Base-by-base conservation (phyloP, 345 rosid genomes). In the Ceriops decandra region DNA sequence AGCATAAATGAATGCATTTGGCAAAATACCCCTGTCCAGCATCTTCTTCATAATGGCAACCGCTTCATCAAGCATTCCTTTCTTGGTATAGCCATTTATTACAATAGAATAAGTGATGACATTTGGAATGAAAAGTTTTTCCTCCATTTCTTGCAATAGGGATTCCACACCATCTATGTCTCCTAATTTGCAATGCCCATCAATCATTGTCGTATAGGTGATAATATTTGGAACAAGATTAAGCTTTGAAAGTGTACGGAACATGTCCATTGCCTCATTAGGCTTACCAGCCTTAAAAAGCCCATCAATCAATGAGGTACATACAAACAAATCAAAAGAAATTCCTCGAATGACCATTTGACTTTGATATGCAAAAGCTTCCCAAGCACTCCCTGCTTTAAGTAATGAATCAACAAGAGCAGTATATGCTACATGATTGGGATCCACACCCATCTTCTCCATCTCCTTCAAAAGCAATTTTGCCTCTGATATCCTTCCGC, bases 331-430 rank as follows among this genome's bases (percentile, higher is more conserved):
- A 81, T 93, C 92, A 73, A 93, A 84, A 63, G 86, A 47, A 67
- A 86, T 75, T 38, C 97, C 97, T 31, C 86, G 88, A 71, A 85
- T 87, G 56, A 89, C 73, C 91, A 91, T 89, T 78, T 86, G 95
- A 74, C 87, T 74, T 70, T 88, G 88, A 64, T 85, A 83, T 57
- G 86, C 81, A 77, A 86, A 81, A 64, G 95, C 90, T 63, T 88
- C 86, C 76, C 74, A 72, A 63, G 66, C 67, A 71, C 68, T 72
- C 24, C 86, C 81, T 38, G 81, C 76, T 83, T 91, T 91, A 72
- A 93, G 80, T 16, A 83, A 83, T 5, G 95, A 85, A 80, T 89
- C 86, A 71, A 87, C 57, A 63, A 89, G 90, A 72, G 82, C 76
- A 77, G 91, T 67, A 82, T 87, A 89, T 62, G 84, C 74, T n/a